These are phyloP conservation scores for Cocos nucifera DNA, from an alignment of 176 grass and related monocot species.

Conservation along the genomic window DNA sequence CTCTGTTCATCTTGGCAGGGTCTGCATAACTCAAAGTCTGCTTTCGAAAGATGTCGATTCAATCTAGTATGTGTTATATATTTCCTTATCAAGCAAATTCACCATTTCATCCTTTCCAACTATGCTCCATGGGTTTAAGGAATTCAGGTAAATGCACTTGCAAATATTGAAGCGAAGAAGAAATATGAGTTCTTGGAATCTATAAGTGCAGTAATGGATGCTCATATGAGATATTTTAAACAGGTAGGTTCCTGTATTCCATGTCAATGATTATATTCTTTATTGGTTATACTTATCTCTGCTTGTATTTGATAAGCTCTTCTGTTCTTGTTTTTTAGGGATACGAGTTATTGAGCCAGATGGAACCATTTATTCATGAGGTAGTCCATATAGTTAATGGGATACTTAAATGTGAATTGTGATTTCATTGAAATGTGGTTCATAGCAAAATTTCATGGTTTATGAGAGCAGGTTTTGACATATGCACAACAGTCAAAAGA, in stretches of 20 bases:
- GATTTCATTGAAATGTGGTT: too few species aligned
- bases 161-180: slow-evolving; percentile 92
- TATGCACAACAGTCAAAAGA: slow-evolving; percentile 96
- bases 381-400: slow-evolving; percentile 23
- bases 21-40: slow-evolving; percentile 80
- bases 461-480: slow-evolving; percentile 72
- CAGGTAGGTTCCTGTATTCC: slow-evolving; percentile 44
- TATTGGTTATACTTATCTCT: neutral
- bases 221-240: slow-evolving; percentile 99
- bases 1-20: slow-evolving; percentile 47
- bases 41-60: slow-evolving; percentile 86
- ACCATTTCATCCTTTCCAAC: slow-evolving; percentile 18
- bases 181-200: slow-evolving; percentile 96
- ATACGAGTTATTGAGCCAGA: slow-evolving; percentile 79
- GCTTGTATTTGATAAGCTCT: slow-evolving; percentile 1
- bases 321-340: slow-evolving; percentile 47
- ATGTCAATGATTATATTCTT: slow-evolving; percentile 7
- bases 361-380: slow-evolving; percentile 98
- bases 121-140: slow-evolving; percentile 30
- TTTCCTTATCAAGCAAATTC: slow-evolving; percentile 17
- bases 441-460: neutral
- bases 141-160: slow-evolving; percentile 79
- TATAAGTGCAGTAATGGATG: slow-evolving; percentile 98
- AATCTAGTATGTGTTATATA: slow-evolving; percentile 77
- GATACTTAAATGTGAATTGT: neutral